Conservation (phyloP, 768 basidiomycete genomes). For the Ephemerocybe angulata region DNA sequence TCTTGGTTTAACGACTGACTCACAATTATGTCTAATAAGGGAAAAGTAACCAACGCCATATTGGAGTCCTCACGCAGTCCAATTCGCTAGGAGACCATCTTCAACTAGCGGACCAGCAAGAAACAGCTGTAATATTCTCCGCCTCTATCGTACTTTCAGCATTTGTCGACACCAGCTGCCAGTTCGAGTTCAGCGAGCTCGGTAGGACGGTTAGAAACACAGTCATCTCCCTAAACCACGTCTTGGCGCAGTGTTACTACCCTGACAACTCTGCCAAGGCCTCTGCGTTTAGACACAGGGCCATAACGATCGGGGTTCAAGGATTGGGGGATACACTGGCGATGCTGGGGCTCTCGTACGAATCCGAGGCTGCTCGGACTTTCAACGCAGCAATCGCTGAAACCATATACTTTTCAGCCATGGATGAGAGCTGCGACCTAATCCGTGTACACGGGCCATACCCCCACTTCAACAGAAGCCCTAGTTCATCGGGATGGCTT, state of each 20-base stretch:
- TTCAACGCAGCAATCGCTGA: constrained; percentile 82
- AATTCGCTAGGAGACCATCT: constrained; percentile 5
- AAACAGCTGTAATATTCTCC: neutral
- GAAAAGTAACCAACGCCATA: constrained; percentile 5
- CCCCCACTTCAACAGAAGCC: constrained; percentile 66
- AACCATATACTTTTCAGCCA: constrained; percentile 79
- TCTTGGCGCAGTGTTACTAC: neutral
- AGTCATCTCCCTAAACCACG: neutral
- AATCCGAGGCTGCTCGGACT: constrained; percentile 60
- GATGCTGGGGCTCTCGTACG: constrained; percentile 79
- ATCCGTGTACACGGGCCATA: constrained; percentile 66
- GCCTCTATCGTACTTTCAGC: neutral
- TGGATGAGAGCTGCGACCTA: constrained; percentile 65
- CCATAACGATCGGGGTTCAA: constrained; percentile 79
- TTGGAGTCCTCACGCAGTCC: constrained; percentile 4
- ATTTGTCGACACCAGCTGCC: neutral
- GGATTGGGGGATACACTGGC: constrained; percentile 84
- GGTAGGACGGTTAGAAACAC: neutral
- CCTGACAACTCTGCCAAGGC: constrained; percentile 49
- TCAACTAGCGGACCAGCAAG: neutral
- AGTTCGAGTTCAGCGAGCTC: neutral
- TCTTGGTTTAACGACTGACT: no score
- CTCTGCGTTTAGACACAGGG: constrained; percentile 80
- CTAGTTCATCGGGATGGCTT: constrained; percentile 19
- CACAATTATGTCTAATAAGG: no score